These are phyloP conservation scores for Neohortaea acidophila DNA, from an alignment of 495 filamentous ascomycete species.

Conservation along the genomic window DNA sequence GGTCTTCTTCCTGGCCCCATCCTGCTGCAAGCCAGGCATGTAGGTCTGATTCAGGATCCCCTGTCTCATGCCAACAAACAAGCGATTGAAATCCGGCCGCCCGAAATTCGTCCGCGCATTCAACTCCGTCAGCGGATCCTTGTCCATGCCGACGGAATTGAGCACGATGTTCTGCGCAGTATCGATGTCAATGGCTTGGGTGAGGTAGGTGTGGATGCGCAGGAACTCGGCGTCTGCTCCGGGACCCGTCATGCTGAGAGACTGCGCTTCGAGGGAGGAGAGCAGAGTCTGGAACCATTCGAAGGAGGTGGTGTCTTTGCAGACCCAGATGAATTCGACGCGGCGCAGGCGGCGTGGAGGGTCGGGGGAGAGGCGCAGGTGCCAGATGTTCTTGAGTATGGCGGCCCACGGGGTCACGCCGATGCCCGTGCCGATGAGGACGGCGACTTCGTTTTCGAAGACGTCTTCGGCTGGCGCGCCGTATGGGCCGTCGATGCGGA, in stretches of 20 bases:
- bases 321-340: slow-evolving; percentile 99
- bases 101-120: slow-evolving; percentile 87
- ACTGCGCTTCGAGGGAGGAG: slow-evolving; percentile 80
- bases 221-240: slow-evolving; percentile 70
- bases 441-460: slow-evolving; percentile 95
- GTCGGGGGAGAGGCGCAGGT: slow-evolving; percentile 72
- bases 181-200: slow-evolving; percentile 78
- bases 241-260: slow-evolving; percentile 41
- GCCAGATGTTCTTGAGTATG: slow-evolving; percentile 98
- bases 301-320: slow-evolving; percentile 88
- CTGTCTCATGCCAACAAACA: slow-evolving; percentile 74
- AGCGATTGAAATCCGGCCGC: slow-evolving; percentile 69
- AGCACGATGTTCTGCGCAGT: slow-evolving; percentile 92
- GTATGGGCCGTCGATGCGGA: slow-evolving; percentile 91
- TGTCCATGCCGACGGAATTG: slow-evolving; percentile 72
- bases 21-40: slow-evolving; percentile 63
- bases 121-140: slow-evolving; percentile 87
- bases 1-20: slow-evolving; percentile 38
- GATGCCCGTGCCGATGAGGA: slow-evolving; percentile 94
- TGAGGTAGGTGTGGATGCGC: slow-evolving; percentile 95
- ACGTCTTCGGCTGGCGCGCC: slow-evolving; percentile 94
- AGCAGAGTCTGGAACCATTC: slow-evolving; percentile 98
- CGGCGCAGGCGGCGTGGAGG: slow-evolving; percentile 74
- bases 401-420: slow-evolving; percentile 95
- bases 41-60: slow-evolving; percentile 78